Evolutionary conservation across 768 basidiomycete genomes (phyloP), one percentile per base, ranked within the genome.

Genomic region (Auriscalpium orientale): DNA sequence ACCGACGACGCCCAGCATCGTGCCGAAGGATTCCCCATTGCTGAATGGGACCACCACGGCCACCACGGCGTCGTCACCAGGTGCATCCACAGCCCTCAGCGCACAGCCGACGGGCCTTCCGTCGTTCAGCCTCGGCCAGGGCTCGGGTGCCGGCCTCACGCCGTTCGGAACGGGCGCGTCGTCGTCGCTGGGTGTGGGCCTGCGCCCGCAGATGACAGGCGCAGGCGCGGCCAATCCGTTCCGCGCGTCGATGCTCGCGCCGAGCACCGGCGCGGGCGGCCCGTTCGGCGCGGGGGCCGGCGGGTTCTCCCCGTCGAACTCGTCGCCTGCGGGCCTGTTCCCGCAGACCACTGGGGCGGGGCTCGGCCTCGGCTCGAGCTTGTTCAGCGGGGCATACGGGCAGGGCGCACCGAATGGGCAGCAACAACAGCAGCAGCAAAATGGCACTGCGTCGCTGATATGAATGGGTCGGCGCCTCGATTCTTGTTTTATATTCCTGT

Each of bases 361-460:
- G 46, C 13, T 12, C n/a, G 46, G 18, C 3, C 12, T 48, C 13
- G 43, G 43, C 16, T 44, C 28, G 34, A 44, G 38, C 38, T 28
- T 43, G 40, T 53, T 53, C 20, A 11, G 15, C 49, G 37, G 57
- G 51, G 21, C 52, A n/a, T 67, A 66, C 48, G 65, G 62, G 6
- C 37, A 56, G 38, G 54, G 59, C 34, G 28, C 4, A 28, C 43
- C 59, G 51, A 59, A 61, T 36, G 55, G 62, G 34, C 60, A 43
- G 49, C 49, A 20, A 40, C 58, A 48, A 55, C 58, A 57, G 44
- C 65, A 67, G 55, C 79, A 75, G 54, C 74, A 74, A 61, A 76
- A 76, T 51, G 71, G 70, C 20, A 71, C 71, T 10, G 68, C 74
- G 9, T 80, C 80, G 21, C 67, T 84, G 54, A 82, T 83, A 58